A percentile compares a stretch with the other conserved stretches of the same genome.
phyloP scores from a whole-genome alignment of 768 basidiomycete species.

The Psilocybe sp. region DNA sequence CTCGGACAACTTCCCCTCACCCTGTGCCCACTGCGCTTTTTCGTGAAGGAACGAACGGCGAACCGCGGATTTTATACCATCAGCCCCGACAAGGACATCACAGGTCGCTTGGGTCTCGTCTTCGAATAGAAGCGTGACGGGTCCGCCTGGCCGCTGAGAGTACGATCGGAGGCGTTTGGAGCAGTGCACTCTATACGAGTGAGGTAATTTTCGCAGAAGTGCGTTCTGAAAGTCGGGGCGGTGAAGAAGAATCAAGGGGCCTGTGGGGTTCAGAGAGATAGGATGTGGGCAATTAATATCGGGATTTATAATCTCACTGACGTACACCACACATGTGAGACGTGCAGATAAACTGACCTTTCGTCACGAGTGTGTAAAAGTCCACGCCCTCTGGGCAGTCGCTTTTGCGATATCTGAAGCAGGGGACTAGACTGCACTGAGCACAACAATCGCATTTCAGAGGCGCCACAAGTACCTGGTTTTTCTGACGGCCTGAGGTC shows the following conservation, averaged over 20 bases:
- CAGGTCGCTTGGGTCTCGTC: slow-evolving; percentile 60
- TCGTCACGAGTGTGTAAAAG: slow-evolving; percentile 51
- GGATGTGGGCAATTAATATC: neutral
- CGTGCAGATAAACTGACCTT: slow-evolving; percentile 41
- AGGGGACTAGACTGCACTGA: slow-evolving; percentile 33
- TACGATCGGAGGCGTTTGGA: slow-evolving; percentile 62
- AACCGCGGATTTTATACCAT: slow-evolving; percentile 61
- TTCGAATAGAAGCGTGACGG: slow-evolving; percentile 52
- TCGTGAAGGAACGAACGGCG: slow-evolving; percentile 36
- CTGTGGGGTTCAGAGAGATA: slow-evolving; percentile 23
- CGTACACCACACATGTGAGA: no score
- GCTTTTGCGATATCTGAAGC: slow-evolving; percentile 58
- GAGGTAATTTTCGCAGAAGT: slow-evolving; percentile 47
- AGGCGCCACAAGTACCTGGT: slow-evolving; percentile 28
- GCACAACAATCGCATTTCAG: neutral
- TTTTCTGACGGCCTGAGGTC: slow-evolving; percentile 37
- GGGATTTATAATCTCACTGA: neutral
- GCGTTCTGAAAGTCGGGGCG: slow-evolving; percentile 65
- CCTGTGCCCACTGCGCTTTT: slow-evolving; percentile 31
- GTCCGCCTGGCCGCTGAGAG: slow-evolving; percentile 36
- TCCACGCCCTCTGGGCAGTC: slow-evolving; percentile 54
- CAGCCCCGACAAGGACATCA: slow-evolving; percentile 70
- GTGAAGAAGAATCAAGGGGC: slow-evolving; percentile 53
- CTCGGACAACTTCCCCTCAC: slow-evolving; percentile 31
- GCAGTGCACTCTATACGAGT: slow-evolving; percentile 44